Base-by-base conservation (phyloP, 805 yeast genomes). In the Barnettozyma salicaria region DNA sequence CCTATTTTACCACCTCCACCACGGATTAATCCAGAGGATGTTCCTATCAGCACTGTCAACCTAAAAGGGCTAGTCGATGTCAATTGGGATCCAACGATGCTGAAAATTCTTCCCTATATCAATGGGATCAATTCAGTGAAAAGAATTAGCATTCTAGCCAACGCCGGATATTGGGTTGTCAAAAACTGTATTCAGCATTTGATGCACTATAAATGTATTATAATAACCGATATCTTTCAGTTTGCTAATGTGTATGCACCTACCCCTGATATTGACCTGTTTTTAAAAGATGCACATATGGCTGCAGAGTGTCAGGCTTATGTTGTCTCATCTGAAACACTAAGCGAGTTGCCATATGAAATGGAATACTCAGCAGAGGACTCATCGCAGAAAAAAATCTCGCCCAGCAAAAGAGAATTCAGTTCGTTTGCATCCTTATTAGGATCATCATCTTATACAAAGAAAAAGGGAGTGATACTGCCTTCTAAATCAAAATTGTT, bases 51-150 rank as follows among this genome's bases (percentile, higher is more conserved):
- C n/a, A 80, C 90, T 0, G 95, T 92, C 1, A 77, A 78, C 36
- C 63, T 92, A 23, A 70, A 71, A 20, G 64, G 73, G 26, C 66
- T 92, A 43, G 79, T 86, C 29, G 98, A 92, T 58, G 81, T 84
- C 7, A 81, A 84, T 50, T 92, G 98, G 97, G 98, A 92, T 59
- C 97, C 97, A 2, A 90, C 97, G 2, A 82, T 92, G 92, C 67
- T 87, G 31, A 80, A 83, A 48, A 84, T 92, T 18, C 61, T 86
- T 9, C 96, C 96, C 0, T 82, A 68, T 47, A 86, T 92, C 34
- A 77, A 92, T 52, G 98, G 99, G 2, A 68, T 88, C 33, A 90
- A 90, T 56, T 84, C 92, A 6, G 76, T 92, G 14, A 68, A 76
- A 25, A 70, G 72, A 38, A 90, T 94, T 26, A 76, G 95, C 14